A percentile compares a stretch with the other conserved stretches of the same genome.
Evolutionary conservation across 2,329 filamentous ascomycete genomes (phyloP).

Genomic region (Botrytis aclada): DNA sequence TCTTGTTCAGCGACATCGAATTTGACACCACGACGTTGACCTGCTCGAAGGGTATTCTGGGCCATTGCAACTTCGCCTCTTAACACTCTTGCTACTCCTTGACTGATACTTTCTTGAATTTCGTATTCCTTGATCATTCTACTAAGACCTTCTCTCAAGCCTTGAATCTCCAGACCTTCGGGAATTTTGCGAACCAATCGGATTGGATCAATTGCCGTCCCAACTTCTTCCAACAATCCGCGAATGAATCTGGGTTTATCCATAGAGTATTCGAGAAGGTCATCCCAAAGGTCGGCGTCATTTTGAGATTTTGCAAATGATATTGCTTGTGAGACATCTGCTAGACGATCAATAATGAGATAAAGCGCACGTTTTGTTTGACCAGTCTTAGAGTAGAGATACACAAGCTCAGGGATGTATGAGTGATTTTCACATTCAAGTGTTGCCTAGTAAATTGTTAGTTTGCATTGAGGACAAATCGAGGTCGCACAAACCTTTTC

Average conservation of each 20-base stretch:
- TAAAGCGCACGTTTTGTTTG: slow-evolving; percentile 88
- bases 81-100: slow-evolving; percentile 82
- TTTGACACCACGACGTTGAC: slow-evolving; percentile 81
- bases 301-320: slow-evolving; percentile 91
- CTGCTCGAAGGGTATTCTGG: slow-evolving; percentile 75
- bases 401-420: slow-evolving; percentile 91
- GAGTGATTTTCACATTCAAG: slow-evolving; percentile 76
- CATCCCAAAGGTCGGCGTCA: slow-evolving; percentile 90
- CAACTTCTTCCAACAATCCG: slow-evolving; percentile 86
- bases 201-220: slow-evolving; percentile 89
- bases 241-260: slow-evolving; percentile 95
- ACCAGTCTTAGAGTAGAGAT: slow-evolving; percentile 90
- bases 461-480: background rate
- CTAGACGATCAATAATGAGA: slow-evolving; percentile 89
- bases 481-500: slow-evolving; percentile 54
- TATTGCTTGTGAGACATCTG: slow-evolving; percentile 89
- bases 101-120: slow-evolving; percentile 88
- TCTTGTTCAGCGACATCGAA: slow-evolving; percentile 66
- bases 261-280: slow-evolving; percentile 93
- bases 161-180: slow-evolving; percentile 87
- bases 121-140: slow-evolving; percentile 95
- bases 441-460: slow-evolving; percentile 50
- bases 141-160: slow-evolving; percentile 80
- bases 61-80: slow-evolving; percentile 81
- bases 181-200: slow-evolving; percentile 87